A percentile compares a stretch with the other conserved stretches of the same genome.
Evolutionary conservation across 2,329 filamentous ascomycete species (phyloP).

Genomic region (Colletotrichum tamarilloi): DNA sequence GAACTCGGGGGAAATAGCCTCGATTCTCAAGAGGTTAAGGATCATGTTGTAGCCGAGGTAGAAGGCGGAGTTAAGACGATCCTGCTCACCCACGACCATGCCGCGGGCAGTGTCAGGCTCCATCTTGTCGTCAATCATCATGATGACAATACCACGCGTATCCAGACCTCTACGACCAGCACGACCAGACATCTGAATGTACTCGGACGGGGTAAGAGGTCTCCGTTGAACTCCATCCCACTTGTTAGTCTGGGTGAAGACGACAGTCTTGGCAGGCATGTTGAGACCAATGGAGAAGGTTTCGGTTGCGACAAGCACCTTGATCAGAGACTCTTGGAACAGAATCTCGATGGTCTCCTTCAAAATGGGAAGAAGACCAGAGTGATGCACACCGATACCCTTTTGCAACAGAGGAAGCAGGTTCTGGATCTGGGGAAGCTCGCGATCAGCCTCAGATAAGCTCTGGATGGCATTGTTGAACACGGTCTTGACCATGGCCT

Average conservation of each 20-base stretch:
- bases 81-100: slow-evolving; percentile 96
- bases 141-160: slow-evolving; percentile 97
- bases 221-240: slow-evolving; percentile 86
- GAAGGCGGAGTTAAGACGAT: slow-evolving; percentile 97
- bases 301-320: slow-evolving; percentile 97
- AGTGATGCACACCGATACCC: slow-evolving; percentile 97
- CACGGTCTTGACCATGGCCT: slow-evolving; percentile 92
- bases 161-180: slow-evolving; percentile 97
- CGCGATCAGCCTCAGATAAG: slow-evolving; percentile 89
- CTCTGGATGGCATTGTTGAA: slow-evolving; percentile 94
- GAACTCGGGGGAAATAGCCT: slow-evolving; percentile 97
- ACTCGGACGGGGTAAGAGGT: slow-evolving; percentile 93
- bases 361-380: slow-evolving; percentile 90
- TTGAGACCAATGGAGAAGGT: slow-evolving; percentile 99
- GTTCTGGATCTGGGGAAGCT: slow-evolving; percentile 89
- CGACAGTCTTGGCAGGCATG: slow-evolving; percentile 99
- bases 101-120: slow-evolving; percentile 93
- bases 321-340: slow-evolving; percentile 98
- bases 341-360: slow-evolving; percentile 99
- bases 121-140: slow-evolving; percentile 99
- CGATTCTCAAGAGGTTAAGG: slow-evolving; percentile 94
- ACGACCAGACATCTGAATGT: slow-evolving; percentile 98
- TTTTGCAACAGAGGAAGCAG: slow-evolving; percentile 88
- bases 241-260: slow-evolving; percentile 97
- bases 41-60: slow-evolving; percentile 99